Percentiles rank a stretch among this genome's conserved stretches.
phyloP scores from a whole-genome alignment of 2,329 filamentous ascomycete species.

The Phialemonium atrogriseum region DNA sequence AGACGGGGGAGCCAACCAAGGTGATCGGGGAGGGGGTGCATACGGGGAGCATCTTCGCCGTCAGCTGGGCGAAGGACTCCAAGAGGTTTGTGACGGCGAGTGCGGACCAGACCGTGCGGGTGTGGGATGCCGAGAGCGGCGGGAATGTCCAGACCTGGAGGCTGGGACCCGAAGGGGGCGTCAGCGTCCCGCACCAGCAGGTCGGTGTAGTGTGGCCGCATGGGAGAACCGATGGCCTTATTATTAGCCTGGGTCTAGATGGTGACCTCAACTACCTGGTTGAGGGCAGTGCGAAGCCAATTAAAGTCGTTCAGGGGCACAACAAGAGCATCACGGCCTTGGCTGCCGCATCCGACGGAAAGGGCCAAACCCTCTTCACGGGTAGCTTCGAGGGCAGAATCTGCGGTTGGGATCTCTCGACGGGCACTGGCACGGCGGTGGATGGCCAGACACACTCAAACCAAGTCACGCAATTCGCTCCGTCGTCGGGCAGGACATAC shows the following conservation, averaged over 20 bases:
- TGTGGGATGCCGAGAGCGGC: constrained; percentile 83
- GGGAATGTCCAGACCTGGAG: constrained; percentile 75
- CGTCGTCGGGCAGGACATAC: constrained; percentile 58
- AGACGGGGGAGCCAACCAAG: constrained; percentile 75
- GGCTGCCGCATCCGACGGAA: constrained; percentile 43
- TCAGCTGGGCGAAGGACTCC: constrained; percentile 84
- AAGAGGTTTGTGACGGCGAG: constrained; percentile 84
- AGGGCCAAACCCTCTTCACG: constrained; percentile 65
- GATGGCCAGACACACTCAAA: constrained; percentile 80
- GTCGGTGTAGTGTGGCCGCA: constrained; percentile 88
- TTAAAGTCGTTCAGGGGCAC: constrained; percentile 73
- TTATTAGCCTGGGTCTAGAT: constrained; percentile 82
- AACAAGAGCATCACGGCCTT: constrained; percentile 85
- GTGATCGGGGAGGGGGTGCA: constrained; percentile 79
- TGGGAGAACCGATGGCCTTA: constrained; percentile 72
- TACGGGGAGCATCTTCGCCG: constrained; percentile 84
- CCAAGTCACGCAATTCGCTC: constrained; percentile 70
- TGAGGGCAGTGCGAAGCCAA: constrained; percentile 61
- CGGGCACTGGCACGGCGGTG: constrained; percentile 60
- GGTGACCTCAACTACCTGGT: constrained; percentile 87
- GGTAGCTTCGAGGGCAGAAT: constrained; percentile 89
- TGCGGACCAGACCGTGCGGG: constrained; percentile 86
- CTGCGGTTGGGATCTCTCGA: constrained; percentile 70
- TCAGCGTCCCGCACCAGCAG: constrained; percentile 76
- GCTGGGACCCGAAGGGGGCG: constrained; percentile 64